These are phyloP conservation scores for Tremella mesenterica DNA, from an alignment of 768 basidiomycete genomes.

Conservation along the genomic window DNA sequence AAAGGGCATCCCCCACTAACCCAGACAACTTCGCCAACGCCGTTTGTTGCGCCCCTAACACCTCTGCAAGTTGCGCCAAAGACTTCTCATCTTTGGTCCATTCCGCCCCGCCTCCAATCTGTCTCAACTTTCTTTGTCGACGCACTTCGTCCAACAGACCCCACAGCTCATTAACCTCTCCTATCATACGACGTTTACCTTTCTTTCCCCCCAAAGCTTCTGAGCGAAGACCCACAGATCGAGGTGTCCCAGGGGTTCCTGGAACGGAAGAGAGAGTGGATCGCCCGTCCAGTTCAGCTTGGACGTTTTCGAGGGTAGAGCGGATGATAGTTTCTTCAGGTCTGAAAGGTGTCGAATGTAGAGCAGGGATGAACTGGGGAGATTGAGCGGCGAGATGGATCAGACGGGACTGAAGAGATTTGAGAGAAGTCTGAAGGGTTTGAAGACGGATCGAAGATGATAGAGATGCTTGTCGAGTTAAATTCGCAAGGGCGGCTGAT, in stretches of 20 bases:
- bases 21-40: slow-evolving; percentile 33
- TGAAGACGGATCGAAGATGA: slow-evolving; percentile 28
- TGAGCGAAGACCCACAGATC: not conserved
- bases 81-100: slow-evolving; percentile 29
- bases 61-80: slow-evolving; percentile 30
- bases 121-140: slow-evolving; percentile 15
- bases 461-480: slow-evolving; percentile 28
- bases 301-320: slow-evolving; percentile 23
- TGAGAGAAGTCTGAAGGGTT: slow-evolving; percentile 32
- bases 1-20: slow-evolving; percentile 17
- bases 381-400: slow-evolving; percentile 34
- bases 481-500: slow-evolving; percentile 11
- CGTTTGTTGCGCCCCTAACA: slow-evolving; percentile 30
- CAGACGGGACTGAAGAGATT: slow-evolving; percentile 32
- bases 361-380: slow-evolving; percentile 34
- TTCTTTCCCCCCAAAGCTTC: not conserved
- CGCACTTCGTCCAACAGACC: slow-evolving; percentile 37
- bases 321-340: slow-evolving; percentile 33
- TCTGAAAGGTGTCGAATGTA: slow-evolving; percentile 32
- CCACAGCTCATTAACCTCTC: slow-evolving; percentile 42
- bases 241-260: slow-evolving; percentile 7
- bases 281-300: slow-evolving; percentile 36
- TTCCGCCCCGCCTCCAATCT: slow-evolving; percentile 9
- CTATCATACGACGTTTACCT: slow-evolving; percentile 34
- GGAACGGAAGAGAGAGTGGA: not conserved